A percentile compares a stretch with the other conserved stretches of the same genome.
phyloP scores from a whole-genome alignment of 495 filamentous ascomycete genomes.

The Podospora bellae-mahoneyi region DNA sequence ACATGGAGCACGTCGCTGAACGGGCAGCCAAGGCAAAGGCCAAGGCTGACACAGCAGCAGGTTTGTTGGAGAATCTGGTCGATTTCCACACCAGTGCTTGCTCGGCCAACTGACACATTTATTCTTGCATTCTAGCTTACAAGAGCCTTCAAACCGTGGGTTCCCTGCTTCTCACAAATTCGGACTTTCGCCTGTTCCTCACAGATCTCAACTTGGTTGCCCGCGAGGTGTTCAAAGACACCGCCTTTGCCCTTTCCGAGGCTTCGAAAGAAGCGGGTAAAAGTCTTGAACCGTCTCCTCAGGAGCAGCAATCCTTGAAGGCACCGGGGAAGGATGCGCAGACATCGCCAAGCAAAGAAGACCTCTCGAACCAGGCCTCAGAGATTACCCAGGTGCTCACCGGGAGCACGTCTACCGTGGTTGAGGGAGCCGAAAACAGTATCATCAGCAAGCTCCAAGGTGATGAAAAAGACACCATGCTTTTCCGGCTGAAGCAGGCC shows the following conservation, averaged over 20 bases:
- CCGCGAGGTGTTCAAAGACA: conserved; percentile 82
- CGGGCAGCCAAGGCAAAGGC: conserved; percentile 62
- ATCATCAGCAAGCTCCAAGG: conserved; percentile 64
- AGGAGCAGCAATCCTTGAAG: conserved; percentile 56
- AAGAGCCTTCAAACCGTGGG: conserved; percentile 80
- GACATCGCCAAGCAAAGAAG: conserved; percentile 52
- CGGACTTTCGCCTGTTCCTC: conserved; percentile 84
- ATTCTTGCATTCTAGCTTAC: conserved; percentile 55
- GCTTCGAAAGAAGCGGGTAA: conserved; percentile 70
- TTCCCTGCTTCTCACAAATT: conserved; percentile 78
- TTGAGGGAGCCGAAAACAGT: conserved; percentile 62
- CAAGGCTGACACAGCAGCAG: conserved; percentile 74
- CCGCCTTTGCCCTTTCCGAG: conserved; percentile 70
- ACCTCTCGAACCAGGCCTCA: conserved; percentile 58
- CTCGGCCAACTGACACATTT: background rate
- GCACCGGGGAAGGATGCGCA: conserved; percentile 55
- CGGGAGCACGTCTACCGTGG: conserved; percentile 62
- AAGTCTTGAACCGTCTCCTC: conserved; percentile 61
- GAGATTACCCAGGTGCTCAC: conserved; percentile 63
- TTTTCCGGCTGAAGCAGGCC: conserved; percentile 70
- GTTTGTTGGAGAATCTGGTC: conserved; percentile 39
- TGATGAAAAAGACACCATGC: conserved; percentile 66
- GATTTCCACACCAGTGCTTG: background rate
- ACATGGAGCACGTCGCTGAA: conserved; percentile 61
- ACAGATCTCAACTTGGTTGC: conserved; percentile 76